Evolutionary conservation across 148 eudicot species (phyloP).

Genomic region (Amaranthus cruentus): DNA sequence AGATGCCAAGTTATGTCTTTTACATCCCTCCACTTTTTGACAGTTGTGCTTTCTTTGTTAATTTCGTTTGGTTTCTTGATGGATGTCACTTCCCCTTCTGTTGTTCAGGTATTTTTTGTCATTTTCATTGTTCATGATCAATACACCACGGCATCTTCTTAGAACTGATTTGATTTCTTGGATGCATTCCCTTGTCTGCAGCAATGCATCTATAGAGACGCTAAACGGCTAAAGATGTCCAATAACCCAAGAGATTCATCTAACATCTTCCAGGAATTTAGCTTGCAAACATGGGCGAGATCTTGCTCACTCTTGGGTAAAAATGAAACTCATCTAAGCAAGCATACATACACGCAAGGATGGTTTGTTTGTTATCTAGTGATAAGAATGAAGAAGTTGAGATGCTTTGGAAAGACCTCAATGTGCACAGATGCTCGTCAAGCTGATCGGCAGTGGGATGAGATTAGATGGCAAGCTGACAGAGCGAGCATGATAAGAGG

Average conservation of each 20-base stretch:
- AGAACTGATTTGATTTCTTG: slow-evolving; percentile 26
- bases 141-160: slow-evolving; percentile 25
- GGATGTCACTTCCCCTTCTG: slow-evolving; percentile 24
- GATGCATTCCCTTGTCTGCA: slow-evolving; percentile 23
- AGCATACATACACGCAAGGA: slow-evolving; percentile 13
- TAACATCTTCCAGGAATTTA: slow-evolving; percentile 19
- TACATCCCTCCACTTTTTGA: slow-evolving; percentile 20
- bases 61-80: slow-evolving; percentile 15
- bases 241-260: slow-evolving; percentile 30
- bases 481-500: not conserved
- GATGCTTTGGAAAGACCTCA: slow-evolving; percentile 19
- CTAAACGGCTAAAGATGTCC: slow-evolving; percentile 23
- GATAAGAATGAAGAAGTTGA: slow-evolving; percentile 18
- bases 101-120: slow-evolving; percentile 2
- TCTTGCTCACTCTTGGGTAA: slow-evolving; percentile 16
- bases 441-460: not conserved
- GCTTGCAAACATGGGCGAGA: not conserved
- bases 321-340: slow-evolving; percentile 23
- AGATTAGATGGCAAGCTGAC: not conserved
- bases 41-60: not conserved
- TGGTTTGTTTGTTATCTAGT: slow-evolving; percentile 8
- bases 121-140: slow-evolving; percentile 4
- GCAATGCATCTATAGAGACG: slow-evolving; percentile 19
- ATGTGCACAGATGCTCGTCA: slow-evolving; percentile 22
- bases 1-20: slow-evolving; percentile 21